Evolutionary conservation across 768 basidiomycete genomes (phyloP).

Genomic region (Lentinula sp.): DNA sequence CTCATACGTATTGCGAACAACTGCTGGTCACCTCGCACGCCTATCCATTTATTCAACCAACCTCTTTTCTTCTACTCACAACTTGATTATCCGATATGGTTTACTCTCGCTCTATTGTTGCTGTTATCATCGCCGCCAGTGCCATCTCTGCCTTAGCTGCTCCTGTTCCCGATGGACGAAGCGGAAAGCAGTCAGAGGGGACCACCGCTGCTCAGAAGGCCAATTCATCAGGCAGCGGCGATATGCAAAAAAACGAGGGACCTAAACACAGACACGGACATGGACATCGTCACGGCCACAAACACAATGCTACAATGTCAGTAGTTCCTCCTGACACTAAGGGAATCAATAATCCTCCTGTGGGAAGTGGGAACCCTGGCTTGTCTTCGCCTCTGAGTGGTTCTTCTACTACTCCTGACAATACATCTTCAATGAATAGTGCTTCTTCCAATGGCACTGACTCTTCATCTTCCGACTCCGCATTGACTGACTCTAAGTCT

Average conservation of each 20-base stretch:
- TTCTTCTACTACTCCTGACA: not conserved
- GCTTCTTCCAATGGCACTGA: no score
- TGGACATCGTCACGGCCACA: no score
- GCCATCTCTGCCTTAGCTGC: not conserved
- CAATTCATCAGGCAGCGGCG: not conserved
- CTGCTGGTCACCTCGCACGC: not conserved
- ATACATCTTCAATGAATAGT: no score
- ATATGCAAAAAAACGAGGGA: not conserved
- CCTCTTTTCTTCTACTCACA: not conserved
- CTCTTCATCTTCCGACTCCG: no score
- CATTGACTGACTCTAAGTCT: no score
- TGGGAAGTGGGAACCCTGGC: not conserved
- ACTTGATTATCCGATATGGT: not conserved
- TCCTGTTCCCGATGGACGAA: not conserved
- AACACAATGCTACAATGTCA: not conserved
- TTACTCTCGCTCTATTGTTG: not conserved
- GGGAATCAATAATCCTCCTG: not conserved
- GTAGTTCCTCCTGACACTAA: not conserved
- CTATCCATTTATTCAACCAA: not conserved
- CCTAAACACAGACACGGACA: not conserved
- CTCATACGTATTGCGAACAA: not conserved
- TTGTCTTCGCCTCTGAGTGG: not conserved
- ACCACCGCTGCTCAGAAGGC: not conserved
- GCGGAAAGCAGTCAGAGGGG: not conserved
- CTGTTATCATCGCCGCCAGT: not conserved